phyloP scores from a whole-genome alignment of 2,329 filamentous ascomycete species.

The Emergomyces orientalis region DNA sequence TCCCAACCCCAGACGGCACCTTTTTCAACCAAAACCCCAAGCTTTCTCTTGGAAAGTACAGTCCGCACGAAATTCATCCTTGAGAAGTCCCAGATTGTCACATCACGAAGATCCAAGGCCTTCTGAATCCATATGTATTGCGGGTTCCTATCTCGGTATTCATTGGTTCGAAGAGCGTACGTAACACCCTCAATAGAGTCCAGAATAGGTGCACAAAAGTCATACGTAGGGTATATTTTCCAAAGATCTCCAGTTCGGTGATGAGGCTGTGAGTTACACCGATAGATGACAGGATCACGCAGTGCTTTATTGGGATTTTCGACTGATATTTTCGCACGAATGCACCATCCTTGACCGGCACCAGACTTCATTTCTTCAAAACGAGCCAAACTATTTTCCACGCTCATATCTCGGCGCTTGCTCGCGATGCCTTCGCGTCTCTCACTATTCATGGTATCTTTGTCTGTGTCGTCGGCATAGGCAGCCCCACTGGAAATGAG shows the following conservation, averaged over 20 bases:
- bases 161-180: conserved; percentile 50
- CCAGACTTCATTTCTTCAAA: conserved; percentile 84
- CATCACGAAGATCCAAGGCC: conserved; percentile 24
- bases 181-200: conserved; percentile 49
- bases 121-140: conserved; percentile 33
- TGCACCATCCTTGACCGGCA: conserved; percentile 68
- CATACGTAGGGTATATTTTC: conserved; percentile 53
- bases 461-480: conserved; percentile 79
- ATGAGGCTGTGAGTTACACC: conserved; percentile 60
- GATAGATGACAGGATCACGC: conserved; percentile 85
- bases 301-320: conserved; percentile 83
- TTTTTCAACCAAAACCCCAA: conserved; percentile 29
- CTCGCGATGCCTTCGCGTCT: conserved; percentile 69
- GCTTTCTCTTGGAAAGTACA: conserved; percentile 31
- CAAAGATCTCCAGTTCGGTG: conserved; percentile 47
- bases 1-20: conserved; percentile 30
- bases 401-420: conserved; percentile 58
- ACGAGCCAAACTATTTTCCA: conserved; percentile 68
- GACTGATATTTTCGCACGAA: conserved; percentile 75
- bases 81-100: conserved; percentile 31
- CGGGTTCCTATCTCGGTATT: conserved; percentile 35
- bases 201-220: conserved; percentile 50
- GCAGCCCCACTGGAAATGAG: conserved; percentile 72
- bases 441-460: conserved; percentile 70
- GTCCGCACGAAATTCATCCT: conserved; percentile 33